Evolutionary conservation across 2,329 filamentous ascomycete genomes (phyloP).

Genomic region (Aquanectria penicillioides): DNA sequence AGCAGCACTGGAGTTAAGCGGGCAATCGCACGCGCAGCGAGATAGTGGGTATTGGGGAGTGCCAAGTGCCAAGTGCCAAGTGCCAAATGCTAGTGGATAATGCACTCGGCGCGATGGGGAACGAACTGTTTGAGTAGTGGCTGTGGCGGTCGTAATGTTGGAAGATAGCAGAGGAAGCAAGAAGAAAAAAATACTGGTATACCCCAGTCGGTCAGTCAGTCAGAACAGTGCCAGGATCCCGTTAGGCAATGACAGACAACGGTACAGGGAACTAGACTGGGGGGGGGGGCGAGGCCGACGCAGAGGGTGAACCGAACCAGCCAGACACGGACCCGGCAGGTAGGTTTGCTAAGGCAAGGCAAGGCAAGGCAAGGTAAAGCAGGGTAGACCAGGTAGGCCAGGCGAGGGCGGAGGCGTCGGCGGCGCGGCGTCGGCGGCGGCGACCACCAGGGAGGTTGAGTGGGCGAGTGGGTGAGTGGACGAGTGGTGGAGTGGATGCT

Average conservation of each 20-base stretch:
- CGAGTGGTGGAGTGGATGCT: slow-evolving; percentile 18
- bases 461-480: slow-evolving; percentile 16
- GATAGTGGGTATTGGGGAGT: slow-evolving; percentile 11
- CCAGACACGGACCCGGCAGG: slow-evolving; percentile 9
- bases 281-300: no score
- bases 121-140: neutral
- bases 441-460: slow-evolving; percentile 8
- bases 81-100: slow-evolving; percentile 8
- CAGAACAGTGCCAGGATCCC: slow-evolving; percentile 1
- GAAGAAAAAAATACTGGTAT: neutral
- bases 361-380: slow-evolving; percentile 23
- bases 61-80: slow-evolving; percentile 12
- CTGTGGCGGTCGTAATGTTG: slow-evolving; percentile 11
- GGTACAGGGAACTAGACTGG: slow-evolving; percentile 12
- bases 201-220: slow-evolving; percentile 15
- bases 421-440: slow-evolving; percentile 34
- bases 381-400: slow-evolving; percentile 9
- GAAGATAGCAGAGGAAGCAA: neutral
- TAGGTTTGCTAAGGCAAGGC: slow-evolving; percentile 19
- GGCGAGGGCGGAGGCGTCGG: slow-evolving; percentile 30
- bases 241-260: slow-evolving; percentile 17
- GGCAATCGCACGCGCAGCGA: slow-evolving; percentile 19
- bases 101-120: neutral
- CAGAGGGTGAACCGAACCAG: neutral
- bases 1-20: slow-evolving; percentile 17